Conservation (phyloP, 495 filamentous ascomycete species). For the Mycothermus thermophilus region DNA sequence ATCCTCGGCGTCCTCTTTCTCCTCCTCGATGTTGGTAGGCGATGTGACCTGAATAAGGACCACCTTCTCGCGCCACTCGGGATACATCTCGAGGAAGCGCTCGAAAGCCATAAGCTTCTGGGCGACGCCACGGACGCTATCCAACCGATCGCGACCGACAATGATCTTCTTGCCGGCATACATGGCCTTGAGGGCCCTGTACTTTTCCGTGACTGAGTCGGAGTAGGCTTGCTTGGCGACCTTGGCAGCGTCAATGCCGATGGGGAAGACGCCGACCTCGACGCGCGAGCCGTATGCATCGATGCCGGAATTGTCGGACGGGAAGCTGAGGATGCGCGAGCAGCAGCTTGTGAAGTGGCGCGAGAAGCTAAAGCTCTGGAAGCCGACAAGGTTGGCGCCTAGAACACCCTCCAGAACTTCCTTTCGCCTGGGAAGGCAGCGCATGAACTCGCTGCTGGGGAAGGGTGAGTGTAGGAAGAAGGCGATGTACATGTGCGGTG, state of each 20-base stretch:
- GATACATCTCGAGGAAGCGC: constrained; percentile 72
- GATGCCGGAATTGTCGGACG: constrained; percentile 63
- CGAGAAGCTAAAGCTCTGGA: constrained; percentile 87
- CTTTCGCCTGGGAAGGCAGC: constrained; percentile 72
- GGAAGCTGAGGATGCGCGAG: constrained; percentile 72
- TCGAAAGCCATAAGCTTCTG: constrained; percentile 92
- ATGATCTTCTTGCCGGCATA: constrained; percentile 82
- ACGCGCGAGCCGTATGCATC: constrained; percentile 81
- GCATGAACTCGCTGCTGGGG: constrained; percentile 84
- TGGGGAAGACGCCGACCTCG: constrained; percentile 79
- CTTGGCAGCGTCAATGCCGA: constrained; percentile 68
- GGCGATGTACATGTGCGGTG: constrained; percentile 74
- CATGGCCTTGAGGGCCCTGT: constrained; percentile 51
- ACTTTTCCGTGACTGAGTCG: constrained; percentile 49
- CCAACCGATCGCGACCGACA: constrained; percentile 82
- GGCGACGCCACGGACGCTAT: constrained; percentile 76
- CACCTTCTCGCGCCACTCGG: constrained; percentile 81
- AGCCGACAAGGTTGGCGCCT: constrained; percentile 79
- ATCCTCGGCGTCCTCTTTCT: constrained; percentile 52
- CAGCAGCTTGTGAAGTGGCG: constrained; percentile 87
- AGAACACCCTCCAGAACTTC: constrained; percentile 78
- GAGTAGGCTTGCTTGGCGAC: constrained; percentile 60
- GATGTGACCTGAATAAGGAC: constrained; percentile 90
- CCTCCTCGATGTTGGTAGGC: constrained; percentile 63
- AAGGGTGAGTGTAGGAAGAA: constrained; percentile 90